Base-by-base conservation (phyloP, 768 basidiomycete species). In the Russula brevipes region DNA sequence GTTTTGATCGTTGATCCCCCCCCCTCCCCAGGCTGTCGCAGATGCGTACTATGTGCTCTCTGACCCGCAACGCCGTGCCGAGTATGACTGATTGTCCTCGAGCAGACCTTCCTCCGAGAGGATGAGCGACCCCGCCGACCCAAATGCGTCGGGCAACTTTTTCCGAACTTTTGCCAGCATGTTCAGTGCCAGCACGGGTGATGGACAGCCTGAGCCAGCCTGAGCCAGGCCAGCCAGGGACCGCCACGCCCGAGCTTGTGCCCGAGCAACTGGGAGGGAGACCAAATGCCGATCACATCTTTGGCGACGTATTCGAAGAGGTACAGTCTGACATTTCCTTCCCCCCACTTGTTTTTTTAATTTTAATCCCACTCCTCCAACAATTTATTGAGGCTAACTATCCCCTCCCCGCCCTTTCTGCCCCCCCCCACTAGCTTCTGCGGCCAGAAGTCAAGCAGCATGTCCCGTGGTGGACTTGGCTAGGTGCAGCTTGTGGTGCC, bases 31-130 rank as follows among this genome's bases (percentile, higher is more conserved):
- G 88, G 85, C 88, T 8, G 86, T 97, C 66, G 93, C 94, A 57
- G 94, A 97, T 73, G 94, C 94, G 17, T 96, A 96, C 76, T 97
- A 91, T 72, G 89, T 95, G 33, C 83, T 98, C 42, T 93, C 91
- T 2, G 92, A 97, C 73, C 74, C 85, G 4, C 79, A 80, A 47
- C 80, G 89, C 61, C 82, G 87, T 61, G 78, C 73, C 69, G 89
- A 92, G 73, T 92, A 92, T 66, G 91, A 92, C 67, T 66, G 67
- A 0, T 74, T 91, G 0, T 88, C 88, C 70, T 73, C 77, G n/a
- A 80, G 84, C 8, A 82, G 82, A 55, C 66, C 80, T 8, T 70
- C 72, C 17, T 71, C 76, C 39, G 83, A 85, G 68, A 81, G 76
- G 56, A 82, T 85, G 12, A 77, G 76, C 19, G 84, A 88, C 66